A percentile compares a stretch with the other conserved stretches of the same genome.
phyloP scores from a whole-genome alignment of 768 basidiomycete genomes.

The Scleroderma bovista region DNA sequence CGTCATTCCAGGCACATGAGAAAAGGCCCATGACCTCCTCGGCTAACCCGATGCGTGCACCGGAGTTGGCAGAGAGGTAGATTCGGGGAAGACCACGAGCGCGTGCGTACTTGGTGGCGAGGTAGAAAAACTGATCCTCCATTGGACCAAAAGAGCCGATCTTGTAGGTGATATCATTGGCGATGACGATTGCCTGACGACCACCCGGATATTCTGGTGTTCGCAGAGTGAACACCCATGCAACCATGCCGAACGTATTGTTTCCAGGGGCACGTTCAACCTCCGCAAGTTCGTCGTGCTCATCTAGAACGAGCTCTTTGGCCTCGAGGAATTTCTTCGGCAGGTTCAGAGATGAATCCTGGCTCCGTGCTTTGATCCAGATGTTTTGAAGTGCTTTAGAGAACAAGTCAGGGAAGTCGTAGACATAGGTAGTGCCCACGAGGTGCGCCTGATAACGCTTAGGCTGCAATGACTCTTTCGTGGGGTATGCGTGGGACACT shows the following conservation, averaged over 20 bases:
- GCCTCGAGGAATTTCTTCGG: slow-evolving; percentile 81
- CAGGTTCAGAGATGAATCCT: slow-evolving; percentile 57
- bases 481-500: slow-evolving; percentile 88
- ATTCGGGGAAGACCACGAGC: slow-evolving; percentile 85
- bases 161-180: slow-evolving; percentile 98
- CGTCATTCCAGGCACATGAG: slow-evolving; percentile 87
- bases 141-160: slow-evolving; percentile 96
- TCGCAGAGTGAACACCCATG: slow-evolving; percentile 88
- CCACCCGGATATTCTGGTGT: slow-evolving; percentile 93
- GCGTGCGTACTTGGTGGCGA: slow-evolving; percentile 91
- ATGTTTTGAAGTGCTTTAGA: slow-evolving; percentile 93
- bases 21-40: slow-evolving; percentile 88
- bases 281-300: slow-evolving; percentile 85
- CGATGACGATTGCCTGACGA: slow-evolving; percentile 81
- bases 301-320: slow-evolving; percentile 90
- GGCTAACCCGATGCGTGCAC: slow-evolving; percentile 92
- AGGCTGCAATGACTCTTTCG: slow-evolving; percentile 96
- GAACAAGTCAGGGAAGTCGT: slow-evolving; percentile 99
- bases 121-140: slow-evolving; percentile 96
- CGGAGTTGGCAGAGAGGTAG: slow-evolving; percentile 98
- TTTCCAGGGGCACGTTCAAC: slow-evolving; percentile 91
- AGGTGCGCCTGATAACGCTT: slow-evolving; percentile 99
- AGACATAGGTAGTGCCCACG: slow-evolving; percentile 96
- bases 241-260: slow-evolving; percentile 96
- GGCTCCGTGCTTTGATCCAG: slow-evolving; percentile 70